These are phyloP conservation scores for Russula brevipes DNA, from an alignment of 768 basidiomycete genomes.

Conservation along the genomic window DNA sequence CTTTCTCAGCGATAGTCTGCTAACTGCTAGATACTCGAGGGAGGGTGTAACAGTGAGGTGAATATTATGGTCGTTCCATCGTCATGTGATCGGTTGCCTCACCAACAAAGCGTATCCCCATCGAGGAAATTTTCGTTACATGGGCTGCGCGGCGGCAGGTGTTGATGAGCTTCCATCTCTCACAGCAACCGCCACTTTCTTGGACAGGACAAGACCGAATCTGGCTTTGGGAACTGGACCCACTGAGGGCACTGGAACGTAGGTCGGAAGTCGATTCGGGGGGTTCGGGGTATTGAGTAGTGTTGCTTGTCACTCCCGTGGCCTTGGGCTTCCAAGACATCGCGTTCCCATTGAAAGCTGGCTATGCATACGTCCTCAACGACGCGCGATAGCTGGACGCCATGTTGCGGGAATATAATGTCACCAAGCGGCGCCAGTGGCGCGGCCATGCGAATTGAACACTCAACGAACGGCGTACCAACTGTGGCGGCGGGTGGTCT, in stretches of 20 bases:
- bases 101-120: no score
- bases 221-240: constrained; percentile 92
- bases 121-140: no score
- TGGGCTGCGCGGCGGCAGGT: no score
- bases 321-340: constrained; percentile 78
- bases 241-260: constrained; percentile 75
- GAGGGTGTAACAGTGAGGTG: no score
- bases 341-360: constrained; percentile 77
- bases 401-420: constrained; percentile 72
- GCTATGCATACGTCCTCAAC: constrained; percentile 80
- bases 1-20: no score
- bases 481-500: constrained; percentile 26
- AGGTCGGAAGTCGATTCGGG: constrained; percentile 22
- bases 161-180: not conserved
- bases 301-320: not conserved
- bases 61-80: no score
- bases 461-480: constrained; percentile 70
- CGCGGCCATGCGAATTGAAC: constrained; percentile 68
- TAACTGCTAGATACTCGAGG: no score
- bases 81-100: no score
- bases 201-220: constrained; percentile 99
- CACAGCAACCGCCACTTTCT: constrained; percentile 84
- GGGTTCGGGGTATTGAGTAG: not conserved
- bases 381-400: constrained; percentile 81
- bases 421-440: constrained; percentile 63